phyloP scores from a whole-genome alignment of 1,139 yeast genomes.

The Diutina ranongensis region DNA sequence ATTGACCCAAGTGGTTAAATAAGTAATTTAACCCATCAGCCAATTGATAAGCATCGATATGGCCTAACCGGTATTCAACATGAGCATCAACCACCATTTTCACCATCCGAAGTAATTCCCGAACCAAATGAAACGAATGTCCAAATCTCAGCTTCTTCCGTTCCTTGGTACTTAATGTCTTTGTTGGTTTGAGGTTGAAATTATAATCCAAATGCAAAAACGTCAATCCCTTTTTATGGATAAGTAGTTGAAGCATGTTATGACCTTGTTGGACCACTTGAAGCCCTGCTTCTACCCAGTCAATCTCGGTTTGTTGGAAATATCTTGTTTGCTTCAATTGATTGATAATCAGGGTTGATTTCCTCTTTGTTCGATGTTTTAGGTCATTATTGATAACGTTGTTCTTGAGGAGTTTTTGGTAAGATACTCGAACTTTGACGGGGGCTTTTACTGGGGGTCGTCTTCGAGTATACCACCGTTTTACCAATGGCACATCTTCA shows the following conservation, averaged over 20 bases:
- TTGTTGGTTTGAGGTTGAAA: constrained; percentile 91
- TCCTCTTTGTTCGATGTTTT: constrained; percentile 13
- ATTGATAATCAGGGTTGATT: constrained; percentile 23
- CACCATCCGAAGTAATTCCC: constrained; percentile 74
- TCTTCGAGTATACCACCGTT: constrained; percentile 62
- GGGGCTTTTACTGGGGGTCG: constrained; percentile 52
- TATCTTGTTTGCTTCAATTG: constrained; percentile 69
- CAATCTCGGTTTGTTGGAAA: constrained; percentile 84
- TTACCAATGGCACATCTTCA: constrained; percentile 78
- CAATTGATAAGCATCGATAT: constrained; percentile 83
- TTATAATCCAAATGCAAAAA: constrained; percentile 91
- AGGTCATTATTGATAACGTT: constrained; percentile 52
- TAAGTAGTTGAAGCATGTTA: constrained; percentile 81
- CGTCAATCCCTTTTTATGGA: constrained; percentile 85
- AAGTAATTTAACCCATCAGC: constrained; percentile 92
- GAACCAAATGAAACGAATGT: constrained; percentile 84
- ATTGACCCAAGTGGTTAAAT: constrained; percentile 85
- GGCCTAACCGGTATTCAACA: constrained; percentile 81
- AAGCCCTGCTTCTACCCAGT: constrained; percentile 97
- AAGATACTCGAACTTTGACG: constrained; percentile 71
- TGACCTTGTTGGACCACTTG: constrained; percentile 91
- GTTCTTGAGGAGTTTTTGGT: constrained; percentile 73
- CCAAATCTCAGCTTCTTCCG: constrained; percentile 94
- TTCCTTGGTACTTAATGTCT: constrained; percentile 92
- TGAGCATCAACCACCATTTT: constrained; percentile 90